A percentile compares a stretch with the other conserved stretches of the same genome.
These are phyloP conservation scores for Chaetomium globosum DNA, from an alignment of 2,329 filamentous ascomycete genomes.

Conservation along the genomic window DNA sequence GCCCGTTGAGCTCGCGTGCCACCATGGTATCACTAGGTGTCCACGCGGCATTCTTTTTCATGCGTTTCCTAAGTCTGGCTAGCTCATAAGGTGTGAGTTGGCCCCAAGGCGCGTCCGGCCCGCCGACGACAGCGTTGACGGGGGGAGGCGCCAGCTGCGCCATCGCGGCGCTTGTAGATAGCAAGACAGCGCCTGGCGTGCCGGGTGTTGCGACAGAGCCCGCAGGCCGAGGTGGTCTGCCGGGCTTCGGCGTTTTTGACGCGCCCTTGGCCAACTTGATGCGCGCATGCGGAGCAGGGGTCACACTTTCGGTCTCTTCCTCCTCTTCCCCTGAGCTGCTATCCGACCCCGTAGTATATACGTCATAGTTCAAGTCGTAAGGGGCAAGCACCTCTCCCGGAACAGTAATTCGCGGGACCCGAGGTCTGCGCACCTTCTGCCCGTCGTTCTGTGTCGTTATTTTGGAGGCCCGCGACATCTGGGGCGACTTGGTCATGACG, in stretches of 20 bases:
- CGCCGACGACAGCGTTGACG: slow-evolving; percentile 60
- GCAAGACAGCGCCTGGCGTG: slow-evolving; percentile 29
- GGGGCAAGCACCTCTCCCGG: slow-evolving; percentile 68
- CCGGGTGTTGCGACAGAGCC: slow-evolving; percentile 34
- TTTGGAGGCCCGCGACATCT: slow-evolving; percentile 54
- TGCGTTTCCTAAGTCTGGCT: slow-evolving; percentile 73
- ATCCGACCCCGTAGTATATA: slow-evolving; percentile 57
- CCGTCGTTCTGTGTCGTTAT: slow-evolving; percentile 50
- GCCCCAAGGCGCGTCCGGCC: slow-evolving; percentile 65
- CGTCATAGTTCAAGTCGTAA: slow-evolving; percentile 65
- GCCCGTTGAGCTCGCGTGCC: slow-evolving; percentile 70
- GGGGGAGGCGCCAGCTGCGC: slow-evolving; percentile 60
- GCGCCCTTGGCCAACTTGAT: slow-evolving; percentile 52
- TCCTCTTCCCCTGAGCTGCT: slow-evolving; percentile 57
- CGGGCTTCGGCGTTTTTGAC: slow-evolving; percentile 37
- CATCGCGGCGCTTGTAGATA: slow-evolving; percentile 46
- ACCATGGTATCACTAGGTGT: slow-evolving; percentile 85
- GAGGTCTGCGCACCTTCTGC: slow-evolving; percentile 51
- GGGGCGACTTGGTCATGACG: slow-evolving; percentile 56
- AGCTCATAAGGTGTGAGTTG: slow-evolving; percentile 67
- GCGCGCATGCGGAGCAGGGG: slow-evolving; percentile 45
- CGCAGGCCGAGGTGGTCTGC: slow-evolving; percentile 50
- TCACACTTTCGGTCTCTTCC: slow-evolving; percentile 48
- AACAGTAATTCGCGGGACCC: slow-evolving; percentile 63
- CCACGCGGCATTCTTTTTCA: slow-evolving; percentile 92